Conservation (phyloP, 1,139 yeast species). For the Lodderomyces beijingensis region DNA sequence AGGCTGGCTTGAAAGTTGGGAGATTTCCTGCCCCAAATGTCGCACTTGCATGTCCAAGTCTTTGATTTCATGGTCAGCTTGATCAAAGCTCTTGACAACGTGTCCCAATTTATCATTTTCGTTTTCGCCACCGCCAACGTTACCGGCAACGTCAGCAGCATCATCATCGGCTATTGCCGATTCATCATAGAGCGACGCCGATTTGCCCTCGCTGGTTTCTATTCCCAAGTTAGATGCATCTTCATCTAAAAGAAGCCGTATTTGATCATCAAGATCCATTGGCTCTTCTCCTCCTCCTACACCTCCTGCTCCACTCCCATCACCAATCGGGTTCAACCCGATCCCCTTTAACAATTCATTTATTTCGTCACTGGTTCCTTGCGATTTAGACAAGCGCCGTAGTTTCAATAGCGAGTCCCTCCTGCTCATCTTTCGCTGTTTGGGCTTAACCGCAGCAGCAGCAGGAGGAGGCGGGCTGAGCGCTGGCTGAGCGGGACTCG, state of each 20-base stretch:
- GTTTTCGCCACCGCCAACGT: neutral
- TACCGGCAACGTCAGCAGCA: slow-evolving; percentile 17
- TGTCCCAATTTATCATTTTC: slow-evolving; percentile 1
- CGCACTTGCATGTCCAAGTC: slow-evolving; percentile 26
- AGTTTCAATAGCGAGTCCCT: slow-evolving; percentile 16
- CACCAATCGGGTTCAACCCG: slow-evolving; percentile 36
- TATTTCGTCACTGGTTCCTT: slow-evolving; percentile 41
- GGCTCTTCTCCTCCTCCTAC: slow-evolving; percentile 35
- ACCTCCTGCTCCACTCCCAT: too few relatives aligned
- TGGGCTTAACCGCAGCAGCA: neutral
- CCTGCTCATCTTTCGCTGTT: slow-evolving; percentile 12
- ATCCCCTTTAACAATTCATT: slow-evolving; percentile 35
- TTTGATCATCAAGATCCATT: slow-evolving; percentile 33
- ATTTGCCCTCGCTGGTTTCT: slow-evolving; percentile 18
- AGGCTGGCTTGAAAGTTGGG: slow-evolving; percentile 32
- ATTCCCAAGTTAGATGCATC: slow-evolving; percentile 17
- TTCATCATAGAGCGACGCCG: slow-evolving; percentile 18
- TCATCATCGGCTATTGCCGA: slow-evolving; percentile 34
- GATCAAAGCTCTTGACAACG: slow-evolving; percentile 2
- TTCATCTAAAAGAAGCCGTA: slow-evolving; percentile 30
- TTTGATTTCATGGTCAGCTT: slow-evolving; percentile 13
- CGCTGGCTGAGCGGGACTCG: neutral
- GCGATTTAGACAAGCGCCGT: slow-evolving; percentile 35
- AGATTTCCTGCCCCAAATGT: slow-evolving; percentile 39
- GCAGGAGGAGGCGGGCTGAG: neutral